phyloP scores from a whole-genome alignment of 1,139 yeast genomes.

The Magnusiomyces magnusii region DNA sequence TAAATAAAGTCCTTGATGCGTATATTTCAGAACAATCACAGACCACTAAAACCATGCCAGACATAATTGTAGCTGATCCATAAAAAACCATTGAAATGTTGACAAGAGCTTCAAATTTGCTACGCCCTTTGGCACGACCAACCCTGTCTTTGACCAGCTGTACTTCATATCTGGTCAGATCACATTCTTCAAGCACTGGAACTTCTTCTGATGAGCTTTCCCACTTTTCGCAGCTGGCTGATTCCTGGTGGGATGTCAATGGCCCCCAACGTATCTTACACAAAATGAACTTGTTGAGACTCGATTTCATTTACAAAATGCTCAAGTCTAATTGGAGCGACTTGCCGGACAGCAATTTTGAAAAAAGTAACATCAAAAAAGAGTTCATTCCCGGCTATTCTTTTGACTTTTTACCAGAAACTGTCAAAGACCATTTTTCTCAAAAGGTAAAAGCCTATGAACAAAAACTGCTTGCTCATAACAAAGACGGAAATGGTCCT shows the following conservation, averaged over 20 bases:
- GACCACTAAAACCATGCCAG: too few relatives aligned
- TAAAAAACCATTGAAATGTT: too few relatives aligned
- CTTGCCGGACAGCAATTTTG: constrained; percentile 28
- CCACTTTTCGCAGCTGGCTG: constrained; percentile 81
- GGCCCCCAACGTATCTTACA: constrained; percentile 93
- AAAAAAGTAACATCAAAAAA: constrained; percentile 30
- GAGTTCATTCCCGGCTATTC: constrained; percentile 71
- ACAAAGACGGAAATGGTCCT: neutral
- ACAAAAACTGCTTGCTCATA: constrained; percentile 20
- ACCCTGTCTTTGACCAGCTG: neutral
- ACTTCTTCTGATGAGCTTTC: constrained; percentile 46
- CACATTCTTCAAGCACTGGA: constrained; percentile 9
- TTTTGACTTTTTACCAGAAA: constrained; percentile 52
- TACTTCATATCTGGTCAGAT: neutral
- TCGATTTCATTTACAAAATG: constrained; percentile 73
- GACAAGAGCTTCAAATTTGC: neutral
- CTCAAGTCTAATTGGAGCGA: constrained; percentile 43
- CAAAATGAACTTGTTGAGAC: constrained; percentile 82
- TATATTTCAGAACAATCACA: too few relatives aligned
- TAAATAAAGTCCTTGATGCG: too few relatives aligned
- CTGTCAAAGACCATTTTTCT: constrained; percentile 3
- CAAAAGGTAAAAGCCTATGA: constrained; percentile 9
- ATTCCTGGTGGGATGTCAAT: constrained; percentile 92
- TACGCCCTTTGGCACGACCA: neutral
- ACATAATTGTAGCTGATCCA: too few relatives aligned